These are phyloP conservation scores for Selaginella moellendorffii DNA, from an alignment of 75 land plant species.

Conservation along the genomic window DNA sequence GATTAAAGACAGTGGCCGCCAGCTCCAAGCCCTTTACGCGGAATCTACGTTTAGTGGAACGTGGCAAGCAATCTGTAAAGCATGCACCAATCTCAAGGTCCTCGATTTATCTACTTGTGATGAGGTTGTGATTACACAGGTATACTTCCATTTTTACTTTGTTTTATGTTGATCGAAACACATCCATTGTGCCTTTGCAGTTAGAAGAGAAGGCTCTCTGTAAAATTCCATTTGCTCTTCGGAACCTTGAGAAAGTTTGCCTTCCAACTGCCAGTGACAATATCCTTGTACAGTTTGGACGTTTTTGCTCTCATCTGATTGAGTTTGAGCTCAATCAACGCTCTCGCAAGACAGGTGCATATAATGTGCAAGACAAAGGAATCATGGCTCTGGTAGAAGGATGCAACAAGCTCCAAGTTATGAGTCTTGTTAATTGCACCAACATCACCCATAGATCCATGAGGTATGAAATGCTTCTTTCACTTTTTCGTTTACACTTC, in stretches of 20 bases:
- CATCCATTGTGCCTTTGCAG: background rate
- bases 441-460: too few relatives aligned
- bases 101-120: background rate
- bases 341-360: background rate
- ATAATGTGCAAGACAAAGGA: background rate
- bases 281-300: background rate
- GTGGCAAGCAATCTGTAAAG: background rate
- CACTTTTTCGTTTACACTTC: too few relatives aligned
- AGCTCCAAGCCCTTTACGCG: background rate
- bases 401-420: background rate
- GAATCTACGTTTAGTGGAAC: background rate
- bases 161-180: too few relatives aligned
- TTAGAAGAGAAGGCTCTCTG: background rate
- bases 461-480: too few relatives aligned
- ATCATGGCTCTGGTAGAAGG: background rate
- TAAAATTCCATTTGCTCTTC: background rate
- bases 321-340: background rate
- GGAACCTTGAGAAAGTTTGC: background rate
- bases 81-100: background rate
- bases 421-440: too few relatives aligned
- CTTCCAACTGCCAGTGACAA: background rate
- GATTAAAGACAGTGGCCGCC: background rate
- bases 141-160: background rate
- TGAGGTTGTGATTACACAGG: background rate
- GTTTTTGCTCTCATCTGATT: background rate